Base-by-base conservation (phyloP, 495 filamentous ascomycete genomes). In the Aspergillus baeticus region DNA sequence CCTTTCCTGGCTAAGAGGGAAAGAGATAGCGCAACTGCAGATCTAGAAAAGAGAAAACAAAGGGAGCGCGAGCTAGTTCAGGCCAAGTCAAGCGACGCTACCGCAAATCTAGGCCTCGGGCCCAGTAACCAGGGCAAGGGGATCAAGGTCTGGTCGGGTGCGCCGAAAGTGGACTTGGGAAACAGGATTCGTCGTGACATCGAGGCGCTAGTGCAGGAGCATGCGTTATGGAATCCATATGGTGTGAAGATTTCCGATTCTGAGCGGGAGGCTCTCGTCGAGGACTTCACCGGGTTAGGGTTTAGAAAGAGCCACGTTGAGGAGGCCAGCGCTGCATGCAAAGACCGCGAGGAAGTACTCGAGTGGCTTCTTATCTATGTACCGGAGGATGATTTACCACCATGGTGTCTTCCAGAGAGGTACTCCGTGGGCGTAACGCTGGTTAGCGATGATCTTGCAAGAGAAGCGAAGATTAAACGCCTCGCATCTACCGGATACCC, bases 351-450 rank as follows among this genome's bases (percentile, higher is more conserved):
- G 67, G 95, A 98, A 69, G 83, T 90, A 11, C 75, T 98, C 7
- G 87, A 89, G 59, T 98, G 94, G 94, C 83, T 98, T 17, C 78
- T 98, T 18, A 88, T 98, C 29, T 92, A 98, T 70, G 89, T 98
- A 17, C 95, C 94, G 2, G 94, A 98, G 69, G 95, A 98, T 68
- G 94, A 98, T 68, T 72, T 97, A 2, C 94, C 94, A 0, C 69
- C 79, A 15, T 96, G 92, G 90, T 87, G 89, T 67, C 75, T 98
- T 21, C 95, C 95, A 3, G 93, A 94, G 70, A 85, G 83, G 38
- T 98, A 98, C 64, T 83, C 84, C 1, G 92, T 91, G 10, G 94
- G 94, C 14, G 84, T 98, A 45, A 89, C 84, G 42, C 85, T 98
- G 55, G 91, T 84, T 1, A 85, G 86, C 37, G 85, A 83, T 7